These are phyloP conservation scores for Puccinia polysora DNA, from an alignment of 1,284 basidiomycete genomes.

Conservation along the genomic window DNA sequence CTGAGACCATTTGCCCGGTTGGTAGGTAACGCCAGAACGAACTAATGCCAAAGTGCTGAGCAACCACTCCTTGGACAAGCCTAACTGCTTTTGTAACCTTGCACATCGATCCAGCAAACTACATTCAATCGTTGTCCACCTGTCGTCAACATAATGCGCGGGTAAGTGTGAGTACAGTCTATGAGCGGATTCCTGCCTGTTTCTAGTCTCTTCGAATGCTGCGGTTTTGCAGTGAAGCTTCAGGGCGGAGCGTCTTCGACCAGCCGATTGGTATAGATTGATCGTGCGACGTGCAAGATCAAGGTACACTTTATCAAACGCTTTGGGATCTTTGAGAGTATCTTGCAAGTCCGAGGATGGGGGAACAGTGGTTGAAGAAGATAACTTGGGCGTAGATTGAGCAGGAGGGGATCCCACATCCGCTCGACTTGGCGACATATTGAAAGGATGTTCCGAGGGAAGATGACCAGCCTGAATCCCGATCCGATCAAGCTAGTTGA, in stretches of 20 bases:
- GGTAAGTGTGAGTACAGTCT: conserved; percentile 70
- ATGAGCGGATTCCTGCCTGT: conserved; percentile 62
- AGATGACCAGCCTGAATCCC: conserved; percentile 69
- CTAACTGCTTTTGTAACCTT: conserved; percentile 46
- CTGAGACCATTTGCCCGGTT: conserved; percentile 46
- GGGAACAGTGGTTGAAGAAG: background rate
- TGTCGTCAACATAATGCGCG: conserved; percentile 65
- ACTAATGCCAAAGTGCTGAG: conserved; percentile 49
- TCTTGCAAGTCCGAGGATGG: conserved; percentile 1
- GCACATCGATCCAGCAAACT: conserved; percentile 44
- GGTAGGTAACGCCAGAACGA: conserved; percentile 47
- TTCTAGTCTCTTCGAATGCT: conserved; percentile 76
- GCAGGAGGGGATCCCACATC: background rate
- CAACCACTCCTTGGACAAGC: conserved; percentile 48
- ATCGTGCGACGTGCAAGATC: conserved; percentile 70
- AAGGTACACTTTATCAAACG: conserved; percentile 50
- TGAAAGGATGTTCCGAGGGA: conserved; percentile 68
- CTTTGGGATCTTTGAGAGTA: conserved; percentile 41
- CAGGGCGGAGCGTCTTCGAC: conserved; percentile 74
- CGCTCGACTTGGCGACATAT: conserved; percentile 54
- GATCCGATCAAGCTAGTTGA: conserved; percentile 68
- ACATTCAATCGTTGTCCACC: conserved; percentile 48
- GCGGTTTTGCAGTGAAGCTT: conserved; percentile 77
- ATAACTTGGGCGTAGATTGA: background rate
- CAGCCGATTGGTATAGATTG: conserved; percentile 71